Base-by-base conservation (phyloP, 768 basidiomycete species). In the Leucocoprinus leucothites region DNA sequence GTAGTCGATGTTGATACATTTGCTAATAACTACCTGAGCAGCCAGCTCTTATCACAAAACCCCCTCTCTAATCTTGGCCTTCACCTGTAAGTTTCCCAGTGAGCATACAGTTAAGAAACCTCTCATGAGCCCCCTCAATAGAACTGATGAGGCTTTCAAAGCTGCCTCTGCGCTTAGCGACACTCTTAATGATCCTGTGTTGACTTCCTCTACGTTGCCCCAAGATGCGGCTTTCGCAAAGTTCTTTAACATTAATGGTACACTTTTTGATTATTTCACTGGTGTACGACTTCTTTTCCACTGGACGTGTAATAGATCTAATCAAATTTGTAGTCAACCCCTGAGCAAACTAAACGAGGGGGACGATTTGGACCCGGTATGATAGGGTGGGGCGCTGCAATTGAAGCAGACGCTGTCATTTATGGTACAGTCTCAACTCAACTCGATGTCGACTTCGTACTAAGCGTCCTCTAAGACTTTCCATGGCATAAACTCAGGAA, bases 11-110 rank as follows among this genome's bases (percentile, higher is more conserved):
- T 63, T 3, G 64, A 71, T 46, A 69, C 70, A 1, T 75, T 71
- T 51, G 64, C 70, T 14, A 74, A 75, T 57, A 74, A 74, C 53
- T 66, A 72, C 2, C 62, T 76, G 16, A 71, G 68, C 44, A 53
- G 67, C 19, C 57, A 64, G 16, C 60, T 74, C 3, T 48, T 66
- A 1, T 67, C 69, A 5, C 56, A 53, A 1, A 63, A 65, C 43
- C 62, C 66, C 6, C 51, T 73, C 2, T 62, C 64, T 22, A 61
- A 57, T 24, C 58, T 70, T n/a, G 61, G 67, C 2, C 38, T 60
- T 11, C 66, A 68, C 42, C 41, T 69, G 67, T 69, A 55, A 36
- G 57, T 2, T n/a, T 28, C 9, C 11, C 8, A 5, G 14, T 16
- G 5, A 18, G 31, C 31, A 5, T n/a, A n/a, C 4, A 4, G 14